These are phyloP conservation scores for Symbiodinium pilosum DNA, from an alignment of 73 alveolate species.

Conservation along the genomic window DNA sequence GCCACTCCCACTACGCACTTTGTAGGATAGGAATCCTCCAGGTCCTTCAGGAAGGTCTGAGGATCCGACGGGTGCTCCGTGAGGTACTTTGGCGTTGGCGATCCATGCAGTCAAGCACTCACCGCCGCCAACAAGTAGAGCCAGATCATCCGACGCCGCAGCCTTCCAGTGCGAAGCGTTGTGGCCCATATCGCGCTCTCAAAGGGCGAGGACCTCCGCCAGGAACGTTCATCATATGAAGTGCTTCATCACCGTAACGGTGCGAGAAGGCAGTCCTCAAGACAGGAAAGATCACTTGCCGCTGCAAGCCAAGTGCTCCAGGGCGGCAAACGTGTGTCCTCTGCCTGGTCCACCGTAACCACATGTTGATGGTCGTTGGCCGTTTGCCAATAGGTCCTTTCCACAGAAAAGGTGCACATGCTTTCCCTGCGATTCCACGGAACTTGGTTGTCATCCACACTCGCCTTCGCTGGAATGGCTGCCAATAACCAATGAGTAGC, in stretches of 20 bases:
- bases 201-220: neutral
- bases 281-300: neutral
- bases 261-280: neutral
- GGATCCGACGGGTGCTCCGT: neutral
- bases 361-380: neutral
- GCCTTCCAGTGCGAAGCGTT: neutral
- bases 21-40: no score
- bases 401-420: neutral
- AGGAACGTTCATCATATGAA: no score
- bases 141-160: neutral
- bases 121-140: neutral
- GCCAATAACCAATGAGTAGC: neutral
- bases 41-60: neutral
- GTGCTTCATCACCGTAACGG: neutral
- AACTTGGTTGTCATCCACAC: neutral
- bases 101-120: neutral
- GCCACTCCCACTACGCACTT: no score
- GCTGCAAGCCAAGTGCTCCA: neutral
- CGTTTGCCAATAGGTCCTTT: neutral
- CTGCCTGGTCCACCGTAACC: neutral
- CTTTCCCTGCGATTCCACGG: neutral
- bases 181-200: neutral
- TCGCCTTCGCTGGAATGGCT: neutral
- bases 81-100: neutral
- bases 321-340: neutral